Percentiles rank a stretch among this genome's conserved stretches.
phyloP scores from a whole-genome alignment of 768 basidiomycete genomes.

The Macrocybe gigantea region DNA sequence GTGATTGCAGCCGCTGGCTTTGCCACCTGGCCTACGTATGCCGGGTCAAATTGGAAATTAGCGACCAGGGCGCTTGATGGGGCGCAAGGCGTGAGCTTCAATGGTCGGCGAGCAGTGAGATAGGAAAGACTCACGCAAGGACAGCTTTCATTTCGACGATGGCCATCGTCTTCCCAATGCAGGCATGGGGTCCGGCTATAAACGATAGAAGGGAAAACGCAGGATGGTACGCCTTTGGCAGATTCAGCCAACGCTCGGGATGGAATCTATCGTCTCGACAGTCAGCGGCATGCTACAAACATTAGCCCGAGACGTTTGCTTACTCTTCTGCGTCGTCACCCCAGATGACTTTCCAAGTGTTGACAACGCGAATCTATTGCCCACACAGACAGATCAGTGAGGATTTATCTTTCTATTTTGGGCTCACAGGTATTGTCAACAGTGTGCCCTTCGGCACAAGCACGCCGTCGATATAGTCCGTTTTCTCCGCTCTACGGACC shows the following conservation, averaged over 20 bases:
- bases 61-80: not conserved
- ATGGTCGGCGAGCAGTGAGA: no score
- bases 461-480: conserved; percentile 36
- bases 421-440: conserved; percentile 33
- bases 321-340: conserved; percentile 47
- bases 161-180: conserved; percentile 40
- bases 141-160: conserved; percentile 39
- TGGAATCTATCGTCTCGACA: conserved; percentile 27
- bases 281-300: not conserved
- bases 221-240: conserved; percentile 26
- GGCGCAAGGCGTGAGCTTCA: no score
- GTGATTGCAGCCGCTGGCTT: not conserved
- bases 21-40: not conserved
- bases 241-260: conserved; percentile 41
- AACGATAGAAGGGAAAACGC: conserved; percentile 33
- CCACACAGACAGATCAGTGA: no score
- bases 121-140: conserved; percentile 19
- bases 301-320: conserved; percentile 1
- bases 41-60: not conserved
- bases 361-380: conserved; percentile 40
- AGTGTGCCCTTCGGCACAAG: conserved; percentile 40
- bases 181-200: conserved; percentile 34
- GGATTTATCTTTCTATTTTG: not conserved
- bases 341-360: conserved; percentile 45
- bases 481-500: conserved; percentile 28